These are phyloP conservation scores for Adenanthera pavonina DNA, from an alignment of 306 rosid species.

Conservation along the genomic window DNA sequence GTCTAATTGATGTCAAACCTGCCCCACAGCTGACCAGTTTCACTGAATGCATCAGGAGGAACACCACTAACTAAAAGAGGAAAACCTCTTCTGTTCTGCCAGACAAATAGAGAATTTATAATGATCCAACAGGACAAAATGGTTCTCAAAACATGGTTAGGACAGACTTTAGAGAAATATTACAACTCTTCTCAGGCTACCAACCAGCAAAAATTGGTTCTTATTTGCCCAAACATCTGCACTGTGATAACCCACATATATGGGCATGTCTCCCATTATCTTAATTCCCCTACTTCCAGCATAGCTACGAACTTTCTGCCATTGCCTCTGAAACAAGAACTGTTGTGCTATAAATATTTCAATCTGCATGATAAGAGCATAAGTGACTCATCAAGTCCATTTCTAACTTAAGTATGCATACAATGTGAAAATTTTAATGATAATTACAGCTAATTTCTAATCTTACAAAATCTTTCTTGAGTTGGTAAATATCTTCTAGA, in stretches of 20 bases:
- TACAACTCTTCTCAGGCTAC: slow-evolving; percentile 39
- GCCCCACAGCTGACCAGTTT: slow-evolving; percentile 98
- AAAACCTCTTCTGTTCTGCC: slow-evolving; percentile 83
- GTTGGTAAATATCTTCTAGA: slow-evolving; percentile 70
- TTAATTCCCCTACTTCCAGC: slow-evolving; percentile 75
- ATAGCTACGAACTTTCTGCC: slow-evolving; percentile 84
- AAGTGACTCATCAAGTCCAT: slow-evolving; percentile 38
- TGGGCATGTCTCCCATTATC: slow-evolving; percentile 99
- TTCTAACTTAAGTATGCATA: slow-evolving; percentile 34
- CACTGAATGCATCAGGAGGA: slow-evolving; percentile 96
- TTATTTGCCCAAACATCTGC: slow-evolving; percentile 99
- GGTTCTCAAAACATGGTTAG: slow-evolving; percentile 10
- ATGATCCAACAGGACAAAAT: slow-evolving; percentile 26
- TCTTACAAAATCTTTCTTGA: slow-evolving; percentile 82
- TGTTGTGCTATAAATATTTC: slow-evolving; percentile 80
- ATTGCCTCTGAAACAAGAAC: slow-evolving; percentile 95
- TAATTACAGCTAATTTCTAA: slow-evolving; percentile 41
- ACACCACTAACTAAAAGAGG: slow-evolving; percentile 93
- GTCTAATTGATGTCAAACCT: slow-evolving; percentile 52
- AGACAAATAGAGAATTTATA: slow-evolving; percentile 40
- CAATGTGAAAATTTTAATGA: slow-evolving; percentile 28
- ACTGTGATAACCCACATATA: slow-evolving; percentile 96
- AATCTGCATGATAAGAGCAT: slow-evolving; percentile 67
- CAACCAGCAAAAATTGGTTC: slow-evolving; percentile 82
- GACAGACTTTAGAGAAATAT: slow-evolving; percentile 35